These are phyloP conservation scores for Penicillium desertorum DNA, from an alignment of 495 filamentous ascomycete species.

Conservation along the genomic window DNA sequence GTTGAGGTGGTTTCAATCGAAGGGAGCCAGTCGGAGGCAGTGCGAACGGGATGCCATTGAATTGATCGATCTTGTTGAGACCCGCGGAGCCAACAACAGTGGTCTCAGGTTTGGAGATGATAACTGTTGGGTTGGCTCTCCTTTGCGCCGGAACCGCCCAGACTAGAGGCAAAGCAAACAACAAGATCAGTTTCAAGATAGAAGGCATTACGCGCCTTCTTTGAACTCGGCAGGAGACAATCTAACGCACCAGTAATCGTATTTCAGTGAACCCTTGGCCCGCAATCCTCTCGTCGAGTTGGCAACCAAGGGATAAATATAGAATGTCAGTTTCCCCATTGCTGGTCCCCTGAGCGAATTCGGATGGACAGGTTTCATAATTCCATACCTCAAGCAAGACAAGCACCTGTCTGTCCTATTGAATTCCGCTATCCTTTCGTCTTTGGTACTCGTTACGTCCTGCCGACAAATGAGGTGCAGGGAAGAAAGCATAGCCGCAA, in stretches of 20 bases:
- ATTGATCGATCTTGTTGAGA: conserved; percentile 44
- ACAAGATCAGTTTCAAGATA: conserved; percentile 2
- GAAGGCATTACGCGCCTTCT: conserved; percentile 12
- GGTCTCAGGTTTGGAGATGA: conserved; percentile 48
- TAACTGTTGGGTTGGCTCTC: conserved; percentile 38
- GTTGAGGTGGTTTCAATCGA: conserved; percentile 59
- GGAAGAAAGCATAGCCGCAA: too few species aligned
- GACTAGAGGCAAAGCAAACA: conserved; percentile 8
- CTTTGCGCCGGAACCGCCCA: conserved; percentile 22
- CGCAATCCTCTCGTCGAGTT: neutral
- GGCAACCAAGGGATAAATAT: conserved; percentile 4
- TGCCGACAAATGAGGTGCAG: too few species aligned
- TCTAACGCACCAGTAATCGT: neutral
- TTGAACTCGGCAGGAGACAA: neutral
- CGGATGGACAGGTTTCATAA: too few species aligned
- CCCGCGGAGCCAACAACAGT: conserved; percentile 49
- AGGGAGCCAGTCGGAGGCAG: conserved; percentile 57
- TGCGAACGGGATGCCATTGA: conserved; percentile 67
- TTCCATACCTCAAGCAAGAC: too few species aligned
- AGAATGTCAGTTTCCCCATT: conserved; percentile 3
- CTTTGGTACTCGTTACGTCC: too few species aligned
- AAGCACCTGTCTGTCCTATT: too few species aligned
- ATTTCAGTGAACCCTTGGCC: neutral
- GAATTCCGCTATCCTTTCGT: too few species aligned
- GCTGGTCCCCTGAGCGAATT: too few species aligned